phyloP scores from a whole-genome alignment of 2,329 filamentous ascomycete species.

The Cladobotryum protrusum region DNA sequence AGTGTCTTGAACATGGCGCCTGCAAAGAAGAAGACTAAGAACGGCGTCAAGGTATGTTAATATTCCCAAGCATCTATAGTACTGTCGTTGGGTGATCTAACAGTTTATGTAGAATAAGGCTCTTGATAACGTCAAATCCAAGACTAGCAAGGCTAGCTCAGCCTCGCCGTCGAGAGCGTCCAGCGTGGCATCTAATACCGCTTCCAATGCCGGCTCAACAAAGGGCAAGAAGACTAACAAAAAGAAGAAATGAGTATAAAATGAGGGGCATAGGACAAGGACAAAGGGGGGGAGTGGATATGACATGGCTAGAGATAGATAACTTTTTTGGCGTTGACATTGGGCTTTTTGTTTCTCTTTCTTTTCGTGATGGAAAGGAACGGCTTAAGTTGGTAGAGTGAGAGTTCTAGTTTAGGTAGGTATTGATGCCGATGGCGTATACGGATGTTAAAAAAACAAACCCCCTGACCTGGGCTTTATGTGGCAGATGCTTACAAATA shows the following conservation, averaged over 20 bases:
- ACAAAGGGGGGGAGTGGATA: background rate
- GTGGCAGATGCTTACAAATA: background rate
- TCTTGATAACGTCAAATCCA: constrained; percentile 81
- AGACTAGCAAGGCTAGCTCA: constrained; percentile 71
- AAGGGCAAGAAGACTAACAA: constrained; percentile 37
- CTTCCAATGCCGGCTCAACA: constrained; percentile 48
- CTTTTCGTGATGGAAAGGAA: background rate
- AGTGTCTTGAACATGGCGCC: constrained; percentile 73
- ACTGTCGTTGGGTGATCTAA: too few relatives aligned
- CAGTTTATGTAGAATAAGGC: constrained; percentile 91
- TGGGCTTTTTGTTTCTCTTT: background rate
- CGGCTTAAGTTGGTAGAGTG: background rate
- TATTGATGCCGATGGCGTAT: background rate
- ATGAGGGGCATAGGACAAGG: background rate
- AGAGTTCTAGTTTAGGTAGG: background rate
- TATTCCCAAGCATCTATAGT: background rate
- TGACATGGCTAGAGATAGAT: constrained; percentile 1
- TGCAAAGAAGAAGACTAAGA: constrained; percentile 93
- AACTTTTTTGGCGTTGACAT: background rate
- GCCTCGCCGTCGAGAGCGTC: constrained; percentile 75
- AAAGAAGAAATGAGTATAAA: constrained; percentile 23
- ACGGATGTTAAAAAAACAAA: too few relatives aligned
- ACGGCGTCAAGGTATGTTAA: constrained; percentile 69
- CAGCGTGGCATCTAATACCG: constrained; percentile 72
- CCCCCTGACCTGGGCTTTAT: background rate